phyloP scores from a whole-genome alignment of 805 yeast genomes.

The Starmerella potacharoeniae region DNA sequence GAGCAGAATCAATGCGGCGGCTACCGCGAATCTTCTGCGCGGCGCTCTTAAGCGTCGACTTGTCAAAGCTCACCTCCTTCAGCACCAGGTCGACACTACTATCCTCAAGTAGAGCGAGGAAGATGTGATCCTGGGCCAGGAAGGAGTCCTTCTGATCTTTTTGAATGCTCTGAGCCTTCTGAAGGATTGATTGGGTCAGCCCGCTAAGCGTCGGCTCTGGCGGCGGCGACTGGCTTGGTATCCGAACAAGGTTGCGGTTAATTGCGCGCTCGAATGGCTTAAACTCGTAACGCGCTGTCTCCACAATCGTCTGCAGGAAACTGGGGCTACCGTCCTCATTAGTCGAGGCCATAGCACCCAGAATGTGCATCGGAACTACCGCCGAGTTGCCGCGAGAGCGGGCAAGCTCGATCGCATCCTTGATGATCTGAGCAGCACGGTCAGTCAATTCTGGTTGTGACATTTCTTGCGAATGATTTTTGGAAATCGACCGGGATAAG shows the following conservation, averaged over 20 bases:
- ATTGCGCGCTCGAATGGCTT: constrained; percentile 64
- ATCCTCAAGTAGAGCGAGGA: constrained; percentile 78
- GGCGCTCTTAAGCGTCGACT: constrained; percentile 65
- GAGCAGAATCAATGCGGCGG: constrained; percentile 83
- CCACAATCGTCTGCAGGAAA: constrained; percentile 70
- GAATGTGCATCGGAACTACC: constrained; percentile 73
- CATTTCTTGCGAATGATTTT: constrained; percentile 4
- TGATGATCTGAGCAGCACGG: constrained; percentile 73
- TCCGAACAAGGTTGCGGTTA: constrained; percentile 67
- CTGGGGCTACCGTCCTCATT: constrained; percentile 44
- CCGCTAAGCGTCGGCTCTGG: constrained; percentile 73
- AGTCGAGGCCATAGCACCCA: constrained; percentile 72
- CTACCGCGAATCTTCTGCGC: constrained; percentile 74
- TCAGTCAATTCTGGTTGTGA: constrained; percentile 58
- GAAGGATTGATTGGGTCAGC: constrained; percentile 63
- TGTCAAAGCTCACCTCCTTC: constrained; percentile 53
- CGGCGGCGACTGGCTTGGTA: constrained; percentile 83
- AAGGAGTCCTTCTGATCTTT: constrained; percentile 81
- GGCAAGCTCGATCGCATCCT: constrained; percentile 71
- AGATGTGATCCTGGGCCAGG: constrained; percentile 87
- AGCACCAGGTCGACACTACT: constrained; percentile 54
- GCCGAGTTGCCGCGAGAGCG: constrained; percentile 75
- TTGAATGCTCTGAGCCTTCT: constrained; percentile 65
- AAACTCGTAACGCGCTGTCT: constrained; percentile 84
- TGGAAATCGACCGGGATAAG: background rate